Base-by-base conservation (phyloP, 345 rosid genomes). In the Trapa bicornis region DNA sequence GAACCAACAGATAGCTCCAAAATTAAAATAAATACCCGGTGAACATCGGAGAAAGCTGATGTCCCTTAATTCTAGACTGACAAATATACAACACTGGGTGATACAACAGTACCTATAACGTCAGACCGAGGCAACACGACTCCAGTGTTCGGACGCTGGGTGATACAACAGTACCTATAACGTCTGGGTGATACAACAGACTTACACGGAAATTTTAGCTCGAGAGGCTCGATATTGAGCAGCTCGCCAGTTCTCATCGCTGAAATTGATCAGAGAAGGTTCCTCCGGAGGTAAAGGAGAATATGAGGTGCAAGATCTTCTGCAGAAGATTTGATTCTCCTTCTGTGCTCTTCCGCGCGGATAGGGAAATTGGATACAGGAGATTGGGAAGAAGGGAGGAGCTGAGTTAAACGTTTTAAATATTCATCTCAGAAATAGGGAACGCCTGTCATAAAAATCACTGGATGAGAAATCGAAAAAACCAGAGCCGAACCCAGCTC, bases 91-190 rank as follows among this genome's bases (percentile, higher is more conserved):
- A 39, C 57, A 67, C 58, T 1, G 17, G 54, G 54, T 45, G 50
- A 66, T 10, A 4, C 43, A 29, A 13, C 41, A 67, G 29, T 70
- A 88, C 96, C 96, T 77, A 75, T 78, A 33, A 88, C 65, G 67
- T 88, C 92, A 64, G 92, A 84, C 37, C 82, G 86, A 66, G 96
- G 96, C 78, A 76, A 75, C 68, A 88, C 86, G 10, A 88, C 58
- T 77, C 92, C 96, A 3, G 92, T 79, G 72, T 88, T 88, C 4
- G 96, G 96, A 14, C 96, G 89, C 29, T 22, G 29, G 29, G 29
- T 22, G 29, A 22, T 22, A 22, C 29, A 22, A 22, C 29, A 22
- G 29, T 22, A 22, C 29, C 29, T 22, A 22, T 78, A 33, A 88
- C 65, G 67, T 88, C 92, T 61, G 29, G 29, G 29, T 22, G 29